phyloP scores from a whole-genome alignment of 1,284 basidiomycete genomes.

The Papiliotrema fonsecae region DNA sequence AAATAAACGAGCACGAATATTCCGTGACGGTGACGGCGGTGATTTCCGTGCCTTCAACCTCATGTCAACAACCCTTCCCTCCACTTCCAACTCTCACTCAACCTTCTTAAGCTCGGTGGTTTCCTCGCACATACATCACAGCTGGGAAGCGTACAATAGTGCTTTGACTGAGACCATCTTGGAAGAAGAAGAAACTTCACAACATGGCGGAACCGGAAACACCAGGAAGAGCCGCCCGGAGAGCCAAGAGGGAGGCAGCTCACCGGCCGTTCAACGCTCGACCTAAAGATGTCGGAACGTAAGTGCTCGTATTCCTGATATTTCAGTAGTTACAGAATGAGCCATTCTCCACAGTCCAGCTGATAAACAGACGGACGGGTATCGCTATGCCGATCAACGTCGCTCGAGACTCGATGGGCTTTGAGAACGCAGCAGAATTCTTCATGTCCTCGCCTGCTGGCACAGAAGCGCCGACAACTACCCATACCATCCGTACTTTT shows the following conservation, averaged over 20 bases:
- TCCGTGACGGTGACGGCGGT: no score
- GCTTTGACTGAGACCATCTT: no score
- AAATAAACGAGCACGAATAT: no score
- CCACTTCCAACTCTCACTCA: no score
- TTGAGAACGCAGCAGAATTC: slow-evolving; percentile 72
- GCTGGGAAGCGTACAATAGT: no score
- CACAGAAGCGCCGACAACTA: slow-evolving; percentile 52
- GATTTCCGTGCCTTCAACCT: no score
- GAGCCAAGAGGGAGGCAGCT: not conserved
- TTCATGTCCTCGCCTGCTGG: slow-evolving; percentile 51
- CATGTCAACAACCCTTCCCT: no score
- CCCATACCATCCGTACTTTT: slow-evolving; percentile 46
- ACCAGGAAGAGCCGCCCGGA: slow-evolving; percentile 9
- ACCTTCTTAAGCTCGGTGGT: no score
- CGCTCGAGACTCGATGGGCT: slow-evolving; percentile 71
- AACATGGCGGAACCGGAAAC: slow-evolving; percentile 7
- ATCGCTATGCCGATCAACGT: slow-evolving; percentile 51
- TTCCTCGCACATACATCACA: no score
- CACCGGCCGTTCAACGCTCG: slow-evolving; percentile 39
- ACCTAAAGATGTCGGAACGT: slow-evolving; percentile 44
- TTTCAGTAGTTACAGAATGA: not conserved
- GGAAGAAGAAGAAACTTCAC: no score
- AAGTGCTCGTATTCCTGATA: slow-evolving; percentile 13
- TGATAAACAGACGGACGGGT: slow-evolving; percentile 34
- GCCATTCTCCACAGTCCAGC: no score